Base-by-base conservation (phyloP, 1,284 basidiomycete species). In the Rhodotorula sp. region DNA sequence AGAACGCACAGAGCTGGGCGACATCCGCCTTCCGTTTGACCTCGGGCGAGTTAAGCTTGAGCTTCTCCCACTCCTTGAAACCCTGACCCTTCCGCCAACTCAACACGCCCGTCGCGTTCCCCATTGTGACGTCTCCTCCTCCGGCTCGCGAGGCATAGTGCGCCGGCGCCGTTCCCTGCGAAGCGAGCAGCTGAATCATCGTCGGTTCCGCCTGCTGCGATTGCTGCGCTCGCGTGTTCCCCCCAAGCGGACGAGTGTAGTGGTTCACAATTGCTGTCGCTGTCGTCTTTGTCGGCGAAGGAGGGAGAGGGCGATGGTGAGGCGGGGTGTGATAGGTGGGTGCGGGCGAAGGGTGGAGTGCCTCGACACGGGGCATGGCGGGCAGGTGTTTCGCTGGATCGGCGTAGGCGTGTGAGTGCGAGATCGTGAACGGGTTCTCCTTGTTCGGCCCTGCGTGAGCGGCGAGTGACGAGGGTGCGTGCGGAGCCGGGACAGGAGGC, bases 21-120 rank as follows among this genome's bases (percentile, higher is more conserved):
- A 97, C 92, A 8, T 94, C 96, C 4, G 94, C 90, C 80, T 96
- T 96, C 64, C 94, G 86, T 79, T 87, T 91, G 65, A 96, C 89
- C 80, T 97, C 94, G 22, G 88, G 80, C 70, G 87, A 91, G 44
- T 90, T 88, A 56, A 95, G 78, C 47, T 94, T 82, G 76, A 92
- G 89, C 69, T 85, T 86, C 83, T 95, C 94, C 91, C 91, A 95
- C 64, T 87, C 75, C 67, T 75, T 68, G 76, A 78, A 77, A 50
- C 79, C 77, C 71, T 78, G 75, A 8, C 73, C 77, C 64, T 77
- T 76, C 31, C 78, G 67, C 77, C 79, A 80, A 55, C 73, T 76
- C 40, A 76, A 66, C 28, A 79, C 64, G 8, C 77, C 78, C 13
- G 71, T 74, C 34, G 65, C 69, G 26, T 68, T 64, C 0, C n/a